Evolutionary conservation across 805 yeast species (phyloP), one percentile per base, ranked within the genome.

Genomic region (Ogataea ramenticola): DNA sequence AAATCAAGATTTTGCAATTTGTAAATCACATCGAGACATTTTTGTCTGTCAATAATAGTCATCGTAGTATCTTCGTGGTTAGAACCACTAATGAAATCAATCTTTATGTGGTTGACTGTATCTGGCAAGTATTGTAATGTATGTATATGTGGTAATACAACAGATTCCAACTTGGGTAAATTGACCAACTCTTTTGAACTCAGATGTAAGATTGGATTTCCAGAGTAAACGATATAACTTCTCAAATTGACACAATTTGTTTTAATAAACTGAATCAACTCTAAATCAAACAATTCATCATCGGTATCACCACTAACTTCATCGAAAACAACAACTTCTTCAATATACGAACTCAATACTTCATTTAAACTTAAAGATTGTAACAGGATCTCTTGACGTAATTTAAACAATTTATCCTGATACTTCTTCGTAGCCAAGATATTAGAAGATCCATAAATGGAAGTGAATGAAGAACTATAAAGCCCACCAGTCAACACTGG

Each of bases 301-400:
- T 6, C n/a, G 3, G 12, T 14, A 29, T 37, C 31, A 11, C 55
- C 48, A 8, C 56, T 17, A 4, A 40, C 27, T 1, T 62, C 61
- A 15, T 55, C 66, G 19, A 61, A 59, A 1, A 75, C 57, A 0
- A 54, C 53, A 2, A 76, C 51, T 26, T 64, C 58, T 35, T 64
- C 55, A 2, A 76, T 57, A 34, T 54, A 52, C 4, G 43, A 15
- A 19, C 64, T 59, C 19, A 74, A 56, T 4, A 58, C 56, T 2
- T 65, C 48, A 43, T 72, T 70, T 38, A 66, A 47, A 4, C 41
- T 44, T 22, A 74, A 49, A 1, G 72, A 60, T 19, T 66, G 66
- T 12, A 65, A 39, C 35, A 80, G 55, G 3, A 70, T 58, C 33
- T 64, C 64, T 39, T 79, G 61, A 47, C 74, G 65, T 20, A 66